Evolutionary conservation across 2,329 filamentous ascomycete species (phyloP).

Genomic region (Pseudogymnoascus sp.): DNA sequence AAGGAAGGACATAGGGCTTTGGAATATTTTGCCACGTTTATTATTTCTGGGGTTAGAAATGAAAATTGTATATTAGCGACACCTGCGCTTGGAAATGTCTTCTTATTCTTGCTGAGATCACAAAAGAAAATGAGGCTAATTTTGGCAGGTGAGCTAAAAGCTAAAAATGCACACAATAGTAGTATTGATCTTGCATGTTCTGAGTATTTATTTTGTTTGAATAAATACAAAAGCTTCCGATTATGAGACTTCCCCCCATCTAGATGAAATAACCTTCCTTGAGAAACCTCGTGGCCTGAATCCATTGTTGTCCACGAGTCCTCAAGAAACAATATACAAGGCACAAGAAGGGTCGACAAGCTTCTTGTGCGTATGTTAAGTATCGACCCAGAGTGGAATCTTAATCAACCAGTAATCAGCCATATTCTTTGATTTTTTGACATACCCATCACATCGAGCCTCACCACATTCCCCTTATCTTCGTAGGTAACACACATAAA

Average conservation of each 20-base stretch:
- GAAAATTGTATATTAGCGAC: not conserved
- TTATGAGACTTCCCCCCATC: too few species aligned
- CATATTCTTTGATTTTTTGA: not conserved
- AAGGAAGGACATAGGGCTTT: too few species aligned
- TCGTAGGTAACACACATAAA: not conserved
- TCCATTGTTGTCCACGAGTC: not conserved
- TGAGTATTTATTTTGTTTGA: not conserved
- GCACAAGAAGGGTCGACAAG: not conserved
- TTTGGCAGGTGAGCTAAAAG: not conserved
- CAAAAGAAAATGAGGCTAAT: not conserved
- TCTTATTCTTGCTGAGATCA: not conserved
- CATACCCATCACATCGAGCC: not conserved
- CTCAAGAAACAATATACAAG: not conserved
- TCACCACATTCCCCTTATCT: not conserved
- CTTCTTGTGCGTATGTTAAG: not conserved
- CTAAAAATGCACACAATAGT: not conserved
- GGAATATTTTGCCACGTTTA: not conserved
- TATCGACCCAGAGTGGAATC: not conserved
- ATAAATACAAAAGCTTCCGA: not conserved
- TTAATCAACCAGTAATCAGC: not conserved
- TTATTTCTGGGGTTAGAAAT: not conserved
- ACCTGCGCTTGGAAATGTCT: not conserved
- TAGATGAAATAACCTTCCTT: not conserved
- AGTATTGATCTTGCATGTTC: not conserved
- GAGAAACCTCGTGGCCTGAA: not conserved